A percentile compares a stretch with the other conserved stretches of the same genome.
Evolutionary conservation across 1,284 basidiomycete genomes (phyloP).

Genomic region (Tetrapyrgos nigripes): DNA sequence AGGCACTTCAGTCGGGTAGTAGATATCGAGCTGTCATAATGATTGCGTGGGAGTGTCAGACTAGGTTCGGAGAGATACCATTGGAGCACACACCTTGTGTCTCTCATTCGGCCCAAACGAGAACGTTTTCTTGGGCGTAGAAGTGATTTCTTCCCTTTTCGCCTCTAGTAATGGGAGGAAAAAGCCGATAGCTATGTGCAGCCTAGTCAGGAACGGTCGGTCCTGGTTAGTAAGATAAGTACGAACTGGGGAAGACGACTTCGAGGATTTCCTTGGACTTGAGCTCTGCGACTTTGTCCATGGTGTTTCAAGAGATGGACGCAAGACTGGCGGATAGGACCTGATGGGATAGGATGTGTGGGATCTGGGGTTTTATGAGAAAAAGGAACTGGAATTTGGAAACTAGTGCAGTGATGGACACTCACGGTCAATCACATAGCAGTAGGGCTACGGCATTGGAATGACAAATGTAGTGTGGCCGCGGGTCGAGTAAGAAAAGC

Average conservation of each 20-base stretch:
- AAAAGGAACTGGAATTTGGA: too few relatives aligned
- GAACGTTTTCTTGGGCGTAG: conserved; percentile 55
- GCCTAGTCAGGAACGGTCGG: neutral
- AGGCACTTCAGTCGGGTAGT: conserved; percentile 51
- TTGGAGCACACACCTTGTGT: conserved; percentile 53
- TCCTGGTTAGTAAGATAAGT: neutral
- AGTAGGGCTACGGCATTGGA: too few relatives aligned
- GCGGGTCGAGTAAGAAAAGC: too few relatives aligned
- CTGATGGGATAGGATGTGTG: too few relatives aligned
- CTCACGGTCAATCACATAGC: too few relatives aligned
- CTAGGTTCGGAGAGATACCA: too few relatives aligned
- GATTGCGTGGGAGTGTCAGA: too few relatives aligned
- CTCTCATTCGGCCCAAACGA: conserved; percentile 58
- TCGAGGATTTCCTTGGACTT: conserved; percentile 9
- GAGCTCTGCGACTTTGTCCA: conserved; percentile 15
- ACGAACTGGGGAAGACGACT: conserved; percentile 14
- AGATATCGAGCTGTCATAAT: conserved; percentile 54
- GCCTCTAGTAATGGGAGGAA: conserved; percentile 52
- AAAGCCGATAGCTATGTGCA: conserved; percentile 44
- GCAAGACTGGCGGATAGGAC: too few relatives aligned
- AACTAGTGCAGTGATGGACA: too few relatives aligned
- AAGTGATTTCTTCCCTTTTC: conserved; percentile 45
- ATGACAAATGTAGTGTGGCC: too few relatives aligned
- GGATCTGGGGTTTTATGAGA: too few relatives aligned
- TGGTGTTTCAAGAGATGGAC: too few relatives aligned